Evolutionary conservation across 2,329 filamentous ascomycete genomes (phyloP).

Genomic region (Exophiala aquamarina): DNA sequence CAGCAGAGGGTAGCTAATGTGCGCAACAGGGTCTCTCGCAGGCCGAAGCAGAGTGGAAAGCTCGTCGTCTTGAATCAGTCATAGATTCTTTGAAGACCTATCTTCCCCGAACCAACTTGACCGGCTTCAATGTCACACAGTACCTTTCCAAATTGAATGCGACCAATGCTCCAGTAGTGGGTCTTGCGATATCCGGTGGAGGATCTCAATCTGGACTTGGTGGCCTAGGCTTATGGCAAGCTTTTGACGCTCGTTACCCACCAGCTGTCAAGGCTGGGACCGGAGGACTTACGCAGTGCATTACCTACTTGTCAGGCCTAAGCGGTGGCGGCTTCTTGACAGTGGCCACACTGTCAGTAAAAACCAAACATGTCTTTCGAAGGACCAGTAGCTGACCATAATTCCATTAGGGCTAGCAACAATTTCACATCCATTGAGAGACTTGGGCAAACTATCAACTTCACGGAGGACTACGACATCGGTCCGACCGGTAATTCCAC

Average conservation of each 20-base stretch:
- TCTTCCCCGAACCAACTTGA: conserved; percentile 4
- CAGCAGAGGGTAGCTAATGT: too few species aligned
- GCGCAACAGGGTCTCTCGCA: conserved; percentile 2
- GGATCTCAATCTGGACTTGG: conserved; percentile 14
- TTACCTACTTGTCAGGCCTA: conserved; percentile 16
- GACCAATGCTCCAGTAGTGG: conserved; percentile 10
- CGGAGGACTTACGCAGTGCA: conserved; percentile 15
- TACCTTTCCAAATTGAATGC: conserved; percentile 9
- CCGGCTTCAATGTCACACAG: conserved; percentile 3
- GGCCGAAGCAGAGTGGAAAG: conserved; percentile 6
- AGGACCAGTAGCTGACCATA: not conserved
- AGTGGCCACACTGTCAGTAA: conserved; percentile 8
- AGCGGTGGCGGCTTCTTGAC: conserved; percentile 13
- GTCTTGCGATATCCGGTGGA: conserved; percentile 15
- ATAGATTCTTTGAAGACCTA: conserved; percentile 4
- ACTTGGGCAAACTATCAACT: conserved; percentile 8
- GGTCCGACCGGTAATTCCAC: conserved; percentile 11
- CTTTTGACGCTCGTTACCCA: conserved; percentile 15
- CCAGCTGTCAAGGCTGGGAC: conserved; percentile 14
- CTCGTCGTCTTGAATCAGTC: conserved; percentile 4
- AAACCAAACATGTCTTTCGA: not conserved
- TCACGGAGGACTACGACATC: conserved; percentile 8
- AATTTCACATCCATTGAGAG: conserved; percentile 11
- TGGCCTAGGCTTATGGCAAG: conserved; percentile 15
- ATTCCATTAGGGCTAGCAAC: conserved; percentile 6